Evolutionary conservation across 2,329 filamentous ascomycete species (phyloP).

Genomic region (Aspergillus quadrilineatus): DNA sequence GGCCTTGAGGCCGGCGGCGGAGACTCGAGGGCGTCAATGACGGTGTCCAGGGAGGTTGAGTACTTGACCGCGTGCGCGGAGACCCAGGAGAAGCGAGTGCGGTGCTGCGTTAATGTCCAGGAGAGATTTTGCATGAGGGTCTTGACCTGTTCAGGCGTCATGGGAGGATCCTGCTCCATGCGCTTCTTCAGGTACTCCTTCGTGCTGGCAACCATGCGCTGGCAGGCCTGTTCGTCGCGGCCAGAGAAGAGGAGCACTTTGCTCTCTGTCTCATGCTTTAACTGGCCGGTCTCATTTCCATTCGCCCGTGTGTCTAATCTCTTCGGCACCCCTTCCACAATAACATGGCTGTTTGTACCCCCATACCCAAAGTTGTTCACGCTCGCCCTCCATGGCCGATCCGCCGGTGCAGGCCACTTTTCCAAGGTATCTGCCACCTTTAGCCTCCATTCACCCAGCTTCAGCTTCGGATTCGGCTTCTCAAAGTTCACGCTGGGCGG

Average conservation of each 20-base stretch:
- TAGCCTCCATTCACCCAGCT: not conserved
- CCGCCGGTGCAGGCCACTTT: not conserved
- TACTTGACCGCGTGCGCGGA: not conserved
- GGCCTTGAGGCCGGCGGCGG: not conserved
- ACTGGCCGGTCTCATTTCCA: no score
- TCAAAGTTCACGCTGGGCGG: constrained; percentile 28
- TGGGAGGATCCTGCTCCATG: not conserved
- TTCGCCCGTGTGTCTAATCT: no score
- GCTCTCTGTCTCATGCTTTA: not conserved
- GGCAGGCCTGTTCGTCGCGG: not conserved
- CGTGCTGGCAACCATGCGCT: constrained; percentile 8
- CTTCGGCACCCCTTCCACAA: not conserved
- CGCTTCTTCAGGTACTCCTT: constrained; percentile 33
- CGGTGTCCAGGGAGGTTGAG: not conserved
- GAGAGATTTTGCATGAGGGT: constrained; percentile 5
- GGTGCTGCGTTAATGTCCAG: constrained; percentile 13
- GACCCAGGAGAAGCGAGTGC: not conserved
- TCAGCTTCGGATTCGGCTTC: constrained; percentile 18
- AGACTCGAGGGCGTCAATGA: not conserved
- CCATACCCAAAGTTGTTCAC: not conserved
- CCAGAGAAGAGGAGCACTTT: not conserved
- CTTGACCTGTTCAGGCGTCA: not conserved
- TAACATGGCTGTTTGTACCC: not conserved
- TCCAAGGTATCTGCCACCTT: not conserved
- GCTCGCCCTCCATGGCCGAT: not conserved